Evolutionary conservation across 371 early-diverging fungal genomes (phyloP).

Genomic region (Nematocida ausubeli): DNA sequence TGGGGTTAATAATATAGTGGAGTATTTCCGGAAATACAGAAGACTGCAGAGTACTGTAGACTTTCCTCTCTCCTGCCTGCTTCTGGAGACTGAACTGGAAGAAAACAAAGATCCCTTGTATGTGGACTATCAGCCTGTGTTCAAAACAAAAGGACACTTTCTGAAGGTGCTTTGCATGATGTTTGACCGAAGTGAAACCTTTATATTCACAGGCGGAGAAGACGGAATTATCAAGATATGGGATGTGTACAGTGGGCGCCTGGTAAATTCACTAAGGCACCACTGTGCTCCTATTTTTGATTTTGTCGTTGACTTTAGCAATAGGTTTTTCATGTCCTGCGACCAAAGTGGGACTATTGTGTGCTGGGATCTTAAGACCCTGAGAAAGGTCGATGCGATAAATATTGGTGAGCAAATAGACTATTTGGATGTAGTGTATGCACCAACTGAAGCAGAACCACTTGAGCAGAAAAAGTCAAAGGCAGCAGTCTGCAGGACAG

Average conservation of each 20-base stretch:
- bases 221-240: constrained; percentile 68
- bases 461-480: constrained; percentile 27
- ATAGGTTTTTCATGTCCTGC: constrained; percentile 58
- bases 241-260: constrained; percentile 56
- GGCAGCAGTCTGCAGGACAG: background rate
- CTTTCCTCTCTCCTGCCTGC: background rate
- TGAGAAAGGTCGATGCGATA: constrained; percentile 22
- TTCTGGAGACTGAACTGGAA: background rate
- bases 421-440: constrained; percentile 63
- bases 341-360: constrained; percentile 61
- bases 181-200: constrained; percentile 61
- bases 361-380: constrained; percentile 55
- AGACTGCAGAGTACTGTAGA: background rate
- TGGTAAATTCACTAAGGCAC: constrained; percentile 61
- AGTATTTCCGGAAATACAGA: constrained; percentile 46
- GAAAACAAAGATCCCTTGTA: background rate
- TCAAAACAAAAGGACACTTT: constrained; percentile 60
- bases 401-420: constrained; percentile 46
- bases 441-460: constrained; percentile 35
- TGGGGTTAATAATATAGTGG: constrained; percentile 18
- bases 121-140: background rate
- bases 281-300: constrained; percentile 56
- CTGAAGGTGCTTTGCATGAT: constrained; percentile 62
- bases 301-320: constrained; percentile 60
- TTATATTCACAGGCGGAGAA: constrained; percentile 63